Evolutionary conservation across 164 flowering plant species (phyloP), one percentile per base, ranked within the genome.

Genomic region (Liquidambar formosana): DNA sequence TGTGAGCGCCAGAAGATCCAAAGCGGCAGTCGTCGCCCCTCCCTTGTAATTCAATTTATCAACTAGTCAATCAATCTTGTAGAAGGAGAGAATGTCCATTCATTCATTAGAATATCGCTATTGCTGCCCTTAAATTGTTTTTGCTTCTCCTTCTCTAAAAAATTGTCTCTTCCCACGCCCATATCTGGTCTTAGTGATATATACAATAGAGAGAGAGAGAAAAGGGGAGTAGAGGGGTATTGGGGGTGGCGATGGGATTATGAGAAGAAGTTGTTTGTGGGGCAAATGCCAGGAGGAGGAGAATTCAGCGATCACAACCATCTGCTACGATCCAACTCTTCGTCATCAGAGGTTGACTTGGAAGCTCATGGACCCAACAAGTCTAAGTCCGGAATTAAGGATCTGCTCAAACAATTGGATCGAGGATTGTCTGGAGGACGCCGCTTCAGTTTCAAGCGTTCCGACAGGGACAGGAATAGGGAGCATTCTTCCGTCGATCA

Each of bases 251-350:
- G n/a, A n/a, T n/a, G n/a, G n/a, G n/a, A n/a, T n/a, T n/a, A 57
- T 10, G 25, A 1, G 61, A 1, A 25, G 38, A 41, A 57, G 26
- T 54, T 15, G 54, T 15, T 4, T 53, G 68, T n/a, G 44, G 23
- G 10, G n/a, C 10, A 25, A 57, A 65, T 64, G 54, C 18, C 59
- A 14, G 64, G 51, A 27, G 14, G 73, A 46, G 75, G 66, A 49
- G 79, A 78, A 60, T 71, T 57, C 66, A 51, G 73, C 73, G 85
- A 82, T 25, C 75, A 77, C 56, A 71, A 38, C 49, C 78, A 62
- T 49, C 65, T 76, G 19, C 67, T 82, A 33, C 47, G 73, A 62
- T 75, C 77, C 69, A 54, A 21, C 8, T 46, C 71, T 14, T 18
- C 19, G 18, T 21, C 51, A 19, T 45, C 70, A 2, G 69, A 60